Evolutionary conservation across 2,329 filamentous ascomycete genomes (phyloP), one percentile per base, ranked within the genome.

Genomic region (Pseudopyricularia javanii): DNA sequence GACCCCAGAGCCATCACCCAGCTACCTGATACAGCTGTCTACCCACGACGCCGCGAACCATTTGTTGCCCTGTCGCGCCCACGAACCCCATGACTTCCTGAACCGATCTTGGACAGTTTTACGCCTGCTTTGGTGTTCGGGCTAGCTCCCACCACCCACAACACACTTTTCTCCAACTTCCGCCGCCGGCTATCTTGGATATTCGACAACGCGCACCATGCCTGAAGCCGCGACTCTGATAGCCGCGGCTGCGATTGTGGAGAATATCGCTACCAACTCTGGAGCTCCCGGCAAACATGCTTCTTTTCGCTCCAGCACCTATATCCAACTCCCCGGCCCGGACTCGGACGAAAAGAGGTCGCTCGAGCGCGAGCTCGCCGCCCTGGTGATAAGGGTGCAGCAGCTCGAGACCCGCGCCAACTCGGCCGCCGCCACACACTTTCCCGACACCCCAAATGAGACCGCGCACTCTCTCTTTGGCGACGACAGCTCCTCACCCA

Each of bases 361-460:
- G 32, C 80, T 97, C 56, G 90, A 97, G 70, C 76, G 78, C 55
- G 91, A 97, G 70, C 79, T 98, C 54, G 80, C 85, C 50, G 85
- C 87, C 53, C 79, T 97, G 57, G 80, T 85, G 55, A 72, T 83
- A 56, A 79, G 93, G 59, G 82, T 97, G 59, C 86, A 90, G 58
- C 82, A 84, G 58, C 80, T 97, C 60, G 91, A 97, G 73, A 81
- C 82, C 60, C 85, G 85, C 70, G 85, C 87, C 58, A 80, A 78
- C 63, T 72, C 78, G 54, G 67, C 77, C 54, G 75, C 76, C 58
- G 72, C 76, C 57, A 75, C 76, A 51, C 69, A 70, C 54, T 78
- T 91, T 61, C 89, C 89, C 60, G 85, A 91, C 63, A 93, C 88
- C 9, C 88, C 90, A 49, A 90, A 85, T 66, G 88, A 93, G 71